These are phyloP conservation scores for Boletus patriciae DNA, from an alignment of 768 basidiomycete species.

Conservation along the genomic window DNA sequence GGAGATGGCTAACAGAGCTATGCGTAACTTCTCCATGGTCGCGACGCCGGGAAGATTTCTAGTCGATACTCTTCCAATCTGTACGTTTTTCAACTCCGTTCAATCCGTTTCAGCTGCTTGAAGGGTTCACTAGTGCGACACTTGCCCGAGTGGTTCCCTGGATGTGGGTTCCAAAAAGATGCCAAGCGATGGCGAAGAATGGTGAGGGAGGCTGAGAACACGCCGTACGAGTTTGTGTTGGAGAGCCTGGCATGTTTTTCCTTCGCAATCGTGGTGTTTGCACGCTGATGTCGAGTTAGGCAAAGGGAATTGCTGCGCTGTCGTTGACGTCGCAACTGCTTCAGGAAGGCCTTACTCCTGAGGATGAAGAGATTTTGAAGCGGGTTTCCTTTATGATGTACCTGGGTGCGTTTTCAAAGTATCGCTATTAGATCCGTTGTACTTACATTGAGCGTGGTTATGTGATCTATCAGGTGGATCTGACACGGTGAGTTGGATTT, in stretches of 20 bases:
- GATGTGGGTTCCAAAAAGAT: slow-evolving; percentile 7
- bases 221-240: background rate
- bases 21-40: background rate
- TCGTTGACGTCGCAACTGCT: too few relatives aligned
- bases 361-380: too few relatives aligned
- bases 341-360: too few relatives aligned
- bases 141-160: slow-evolving; percentile 18
- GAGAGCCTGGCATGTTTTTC: slow-evolving; percentile 8
- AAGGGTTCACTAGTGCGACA: background rate
- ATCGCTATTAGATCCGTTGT: background rate
- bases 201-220: background rate
- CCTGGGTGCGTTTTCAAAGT: too few relatives aligned
- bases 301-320: background rate
- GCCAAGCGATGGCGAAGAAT: background rate
- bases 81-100: too few relatives aligned
- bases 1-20: too few relatives aligned
- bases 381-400: too few relatives aligned
- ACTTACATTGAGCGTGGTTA: background rate
- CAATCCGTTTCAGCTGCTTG: too few relatives aligned
- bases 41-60: too few relatives aligned
- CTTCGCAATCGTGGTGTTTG: background rate
- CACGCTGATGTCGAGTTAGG: background rate
- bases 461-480: slow-evolving; percentile 24
- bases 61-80: too few relatives aligned
- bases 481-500: slow-evolving; percentile 21